These are phyloP conservation scores for Saposhnikovia divaricata DNA, from an alignment of 129 eudicot species.

Conservation along the genomic window DNA sequence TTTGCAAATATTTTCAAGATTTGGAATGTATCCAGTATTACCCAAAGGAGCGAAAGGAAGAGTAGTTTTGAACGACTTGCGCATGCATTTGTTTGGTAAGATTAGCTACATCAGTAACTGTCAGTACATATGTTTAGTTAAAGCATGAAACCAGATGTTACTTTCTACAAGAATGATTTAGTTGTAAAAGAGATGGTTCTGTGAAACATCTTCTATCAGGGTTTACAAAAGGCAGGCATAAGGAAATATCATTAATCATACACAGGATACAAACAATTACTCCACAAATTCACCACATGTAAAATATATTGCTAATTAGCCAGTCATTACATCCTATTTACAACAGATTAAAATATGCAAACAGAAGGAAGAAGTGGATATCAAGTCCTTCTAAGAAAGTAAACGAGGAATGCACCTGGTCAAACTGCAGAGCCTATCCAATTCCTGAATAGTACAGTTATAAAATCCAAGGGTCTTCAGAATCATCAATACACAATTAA, in stretches of 20 bases:
- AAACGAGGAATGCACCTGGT: constrained; percentile 49
- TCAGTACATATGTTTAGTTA: not conserved
- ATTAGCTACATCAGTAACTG: too few species aligned
- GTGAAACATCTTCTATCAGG: not conserved
- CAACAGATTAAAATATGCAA: not conserved
- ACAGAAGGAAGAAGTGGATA: not conserved
- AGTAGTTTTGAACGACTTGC: too few species aligned
- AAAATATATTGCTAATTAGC: not conserved
- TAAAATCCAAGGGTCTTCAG: constrained; percentile 57
- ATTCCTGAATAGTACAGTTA: constrained; percentile 44
- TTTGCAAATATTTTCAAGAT: too few species aligned
- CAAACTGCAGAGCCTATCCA: constrained; percentile 59
- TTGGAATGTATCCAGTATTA: too few species aligned
- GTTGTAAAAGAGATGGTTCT: not conserved
- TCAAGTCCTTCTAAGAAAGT: not conserved
- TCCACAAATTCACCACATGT: not conserved
- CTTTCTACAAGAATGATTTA: not conserved
- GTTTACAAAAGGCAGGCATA: not conserved
- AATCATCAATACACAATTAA: constrained; percentile 94
- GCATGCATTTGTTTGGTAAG: too few species aligned
- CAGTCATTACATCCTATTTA: not conserved
- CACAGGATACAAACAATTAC: not conserved
- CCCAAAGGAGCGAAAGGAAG: too few species aligned
- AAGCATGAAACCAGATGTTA: not conserved
- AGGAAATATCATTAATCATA: not conserved